phyloP scores from a whole-genome alignment of 495 filamentous ascomycete species.

The Bryoglossum gracile region DNA sequence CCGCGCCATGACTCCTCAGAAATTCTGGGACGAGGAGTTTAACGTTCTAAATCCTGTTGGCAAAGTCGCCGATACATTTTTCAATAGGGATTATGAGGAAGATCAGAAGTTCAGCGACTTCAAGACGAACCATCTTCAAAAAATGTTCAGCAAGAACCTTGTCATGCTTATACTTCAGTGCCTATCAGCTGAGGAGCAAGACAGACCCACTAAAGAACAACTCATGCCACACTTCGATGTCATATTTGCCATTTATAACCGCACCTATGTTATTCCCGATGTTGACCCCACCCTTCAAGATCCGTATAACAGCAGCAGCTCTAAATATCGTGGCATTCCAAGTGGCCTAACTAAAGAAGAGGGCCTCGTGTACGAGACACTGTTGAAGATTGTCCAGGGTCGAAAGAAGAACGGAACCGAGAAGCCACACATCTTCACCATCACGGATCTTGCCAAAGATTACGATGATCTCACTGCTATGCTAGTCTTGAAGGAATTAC shows the following conservation, averaged over 20 bases:
- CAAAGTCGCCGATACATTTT: too few species aligned
- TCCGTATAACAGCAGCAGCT: neutral
- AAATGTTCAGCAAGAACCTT: constrained; percentile 3
- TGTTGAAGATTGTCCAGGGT: constrained; percentile 1
- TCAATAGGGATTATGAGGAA: constrained; percentile 1
- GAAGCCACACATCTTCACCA: constrained; percentile 14
- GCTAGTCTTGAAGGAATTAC: constrained; percentile 14
- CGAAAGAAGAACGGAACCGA: neutral
- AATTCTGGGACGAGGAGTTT: constrained; percentile 11
- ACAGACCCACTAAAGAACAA: neutral
- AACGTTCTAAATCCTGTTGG: constrained; percentile 10
- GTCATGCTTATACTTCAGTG: constrained; percentile 8
- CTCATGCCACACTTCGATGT: constrained; percentile 7
- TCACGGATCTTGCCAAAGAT: constrained; percentile 22
- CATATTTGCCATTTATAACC: constrained; percentile 2
- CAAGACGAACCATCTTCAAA: constrained; percentile 8
- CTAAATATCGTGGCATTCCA: constrained; percentile 13
- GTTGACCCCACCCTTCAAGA: neutral
- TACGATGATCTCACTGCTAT: constrained; percentile 21
- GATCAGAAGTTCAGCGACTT: constrained; percentile 11
- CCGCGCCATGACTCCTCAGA: constrained; percentile 3
- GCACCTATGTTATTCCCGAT: neutral
- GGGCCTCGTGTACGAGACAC: constrained; percentile 9
- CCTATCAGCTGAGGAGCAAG: neutral
- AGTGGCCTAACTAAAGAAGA: constrained; percentile 11